phyloP scores from a whole-genome alignment of 192 early-diverging fungal species.

The Dissophora ornata region DNA sequence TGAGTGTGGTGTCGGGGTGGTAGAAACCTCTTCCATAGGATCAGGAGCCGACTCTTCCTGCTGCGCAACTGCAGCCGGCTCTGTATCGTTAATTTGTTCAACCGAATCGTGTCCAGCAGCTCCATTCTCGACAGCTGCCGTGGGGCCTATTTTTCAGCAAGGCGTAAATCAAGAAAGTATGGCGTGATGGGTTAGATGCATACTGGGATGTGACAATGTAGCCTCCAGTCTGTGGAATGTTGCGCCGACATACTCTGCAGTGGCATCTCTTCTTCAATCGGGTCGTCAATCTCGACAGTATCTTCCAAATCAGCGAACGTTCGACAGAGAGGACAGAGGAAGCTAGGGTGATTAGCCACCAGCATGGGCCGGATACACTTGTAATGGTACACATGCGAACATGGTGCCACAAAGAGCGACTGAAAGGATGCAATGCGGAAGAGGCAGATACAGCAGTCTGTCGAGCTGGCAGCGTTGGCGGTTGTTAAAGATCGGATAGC shows the following conservation, averaged over 20 bases:
- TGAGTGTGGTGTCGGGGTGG: constrained; percentile 11
- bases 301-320: constrained; percentile 92
- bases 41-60: neutral
- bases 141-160: constrained; percentile 1
- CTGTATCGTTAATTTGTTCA: constrained; percentile 17
- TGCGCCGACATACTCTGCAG: constrained; percentile 14
- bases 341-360: constrained; percentile 72
- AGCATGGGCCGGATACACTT: constrained; percentile 91
- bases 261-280: constrained; percentile 46
- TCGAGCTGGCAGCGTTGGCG: constrained; percentile 55
- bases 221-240: no score
- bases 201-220: no score
- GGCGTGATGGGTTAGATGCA: no score
- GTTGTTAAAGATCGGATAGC: constrained; percentile 60
- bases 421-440: constrained; percentile 88
- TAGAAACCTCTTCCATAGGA: neutral
- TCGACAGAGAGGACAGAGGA: constrained; percentile 92
- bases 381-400: constrained; percentile 94
- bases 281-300: constrained; percentile 71
- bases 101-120: neutral
- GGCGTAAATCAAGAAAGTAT: no score
- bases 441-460: constrained; percentile 93
- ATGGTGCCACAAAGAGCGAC: constrained; percentile 92
- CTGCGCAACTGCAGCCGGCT: neutral
- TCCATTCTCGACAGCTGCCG: constrained; percentile 8